phyloP scores from a whole-genome alignment of 495 filamentous ascomycete genomes.

The Penicilliopsis zonata region DNA sequence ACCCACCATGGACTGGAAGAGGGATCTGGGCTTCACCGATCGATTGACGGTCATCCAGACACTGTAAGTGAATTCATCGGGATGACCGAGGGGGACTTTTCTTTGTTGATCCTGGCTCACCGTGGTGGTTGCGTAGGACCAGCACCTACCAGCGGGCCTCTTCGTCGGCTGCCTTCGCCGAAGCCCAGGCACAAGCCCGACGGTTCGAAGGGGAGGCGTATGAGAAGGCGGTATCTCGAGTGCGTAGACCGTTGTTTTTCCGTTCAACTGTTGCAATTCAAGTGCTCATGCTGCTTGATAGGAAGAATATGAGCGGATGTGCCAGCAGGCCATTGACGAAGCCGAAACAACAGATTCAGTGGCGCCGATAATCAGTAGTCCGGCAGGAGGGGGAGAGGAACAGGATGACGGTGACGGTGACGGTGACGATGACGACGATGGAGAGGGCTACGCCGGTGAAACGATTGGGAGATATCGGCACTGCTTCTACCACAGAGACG shows the following conservation, averaged over 20 bases:
- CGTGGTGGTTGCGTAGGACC: constrained; percentile 20
- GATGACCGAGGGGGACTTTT: not conserved
- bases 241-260: constrained; percentile 6
- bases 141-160: constrained; percentile 28
- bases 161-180: constrained; percentile 23
- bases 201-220: constrained; percentile 28
- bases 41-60: constrained; percentile 36
- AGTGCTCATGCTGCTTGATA: no score
- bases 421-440: no score
- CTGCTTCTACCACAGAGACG: constrained; percentile 59
- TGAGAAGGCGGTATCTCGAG: constrained; percentile 26
- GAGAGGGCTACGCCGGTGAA: no score
- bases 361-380: constrained; percentile 9
- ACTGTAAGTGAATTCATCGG: constrained; percentile 17
- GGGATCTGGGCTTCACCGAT: constrained; percentile 36
- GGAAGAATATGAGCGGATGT: constrained; percentile 36
- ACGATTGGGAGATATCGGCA: constrained; percentile 58
- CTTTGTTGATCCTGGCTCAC: not conserved
- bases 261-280: constrained; percentile 1
- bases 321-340: constrained; percentile 28
- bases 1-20: constrained; percentile 25
- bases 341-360: constrained; percentile 14
- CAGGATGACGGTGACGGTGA: no score
- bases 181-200: constrained; percentile 31
- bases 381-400: constrained; percentile 6